Evolutionary conservation across 1,284 basidiomycete genomes (phyloP).

Genomic region (Sporisorium reilianum): DNA sequence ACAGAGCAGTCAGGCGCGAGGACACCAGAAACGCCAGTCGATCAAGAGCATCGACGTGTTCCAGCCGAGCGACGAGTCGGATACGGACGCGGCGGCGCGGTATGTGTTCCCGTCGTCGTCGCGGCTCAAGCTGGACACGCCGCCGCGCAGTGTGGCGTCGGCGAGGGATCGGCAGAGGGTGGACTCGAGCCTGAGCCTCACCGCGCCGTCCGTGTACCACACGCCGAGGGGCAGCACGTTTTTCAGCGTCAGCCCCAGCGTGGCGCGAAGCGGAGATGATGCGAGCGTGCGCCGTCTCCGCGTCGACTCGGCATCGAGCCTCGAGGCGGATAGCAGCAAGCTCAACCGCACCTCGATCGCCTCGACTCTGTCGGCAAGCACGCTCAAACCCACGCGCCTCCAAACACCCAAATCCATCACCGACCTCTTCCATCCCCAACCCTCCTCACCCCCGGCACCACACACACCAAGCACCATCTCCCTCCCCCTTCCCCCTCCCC

Average conservation of each 20-base stretch:
- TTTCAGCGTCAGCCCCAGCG: conserved; percentile 43
- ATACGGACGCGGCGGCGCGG: neutral
- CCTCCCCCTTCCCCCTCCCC: conserved; percentile 9
- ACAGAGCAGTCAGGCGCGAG: neutral
- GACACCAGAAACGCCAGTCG: conserved; percentile 38
- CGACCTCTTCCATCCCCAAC: conserved; percentile 29
- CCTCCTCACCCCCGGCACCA: neutral
- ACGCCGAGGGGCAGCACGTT: conserved; percentile 56
- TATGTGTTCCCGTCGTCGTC: conserved; percentile 14
- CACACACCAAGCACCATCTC: conserved; percentile 20
- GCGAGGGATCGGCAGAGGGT: conserved; percentile 22
- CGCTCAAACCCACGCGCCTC: neutral
- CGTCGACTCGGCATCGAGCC: neutral
- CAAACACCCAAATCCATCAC: conserved; percentile 44
- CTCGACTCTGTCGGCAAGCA: too few relatives aligned
- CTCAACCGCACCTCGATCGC: conserved; percentile 13
- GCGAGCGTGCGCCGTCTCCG: conserved; percentile 2
- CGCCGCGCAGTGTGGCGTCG: neutral
- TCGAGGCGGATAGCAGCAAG: neutral
- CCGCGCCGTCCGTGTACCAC: conserved; percentile 53
- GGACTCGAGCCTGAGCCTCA: conserved; percentile 41
- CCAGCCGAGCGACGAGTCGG: conserved; percentile 22
- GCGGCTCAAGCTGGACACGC: too few relatives aligned
- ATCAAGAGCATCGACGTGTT: conserved; percentile 55
- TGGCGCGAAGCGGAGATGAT: conserved; percentile 8